Evolutionary conservation across 1,284 basidiomycete species (phyloP).

Genomic region (Moniliophthora roreri): DNA sequence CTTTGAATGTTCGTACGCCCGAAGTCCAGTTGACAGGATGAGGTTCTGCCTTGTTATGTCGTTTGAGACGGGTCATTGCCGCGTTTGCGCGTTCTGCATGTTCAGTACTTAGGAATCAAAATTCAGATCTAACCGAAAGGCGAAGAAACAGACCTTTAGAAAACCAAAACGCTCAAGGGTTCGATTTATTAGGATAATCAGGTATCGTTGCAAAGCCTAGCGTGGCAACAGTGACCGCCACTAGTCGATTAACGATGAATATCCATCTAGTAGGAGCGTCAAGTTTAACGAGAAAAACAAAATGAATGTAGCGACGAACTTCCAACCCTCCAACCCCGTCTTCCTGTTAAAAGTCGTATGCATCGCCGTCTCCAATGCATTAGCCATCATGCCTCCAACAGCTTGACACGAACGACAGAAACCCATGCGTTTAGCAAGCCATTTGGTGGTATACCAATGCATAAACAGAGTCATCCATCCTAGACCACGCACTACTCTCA

Average conservation of each 20-base stretch:
- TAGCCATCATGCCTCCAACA: constrained; percentile 17
- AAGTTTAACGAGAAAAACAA: neutral
- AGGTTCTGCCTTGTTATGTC: constrained; percentile 14
- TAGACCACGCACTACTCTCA: constrained; percentile 17
- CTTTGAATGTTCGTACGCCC: constrained; percentile 7
- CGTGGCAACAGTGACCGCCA: constrained; percentile 13
- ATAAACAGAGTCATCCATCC: constrained; percentile 18
- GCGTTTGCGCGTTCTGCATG: constrained; percentile 9
- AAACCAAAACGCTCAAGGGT: constrained; percentile 17
- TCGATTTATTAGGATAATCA: constrained; percentile 15
- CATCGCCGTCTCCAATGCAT: constrained; percentile 16
- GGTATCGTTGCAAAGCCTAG: constrained; percentile 14
- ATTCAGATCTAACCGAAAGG: neutral
- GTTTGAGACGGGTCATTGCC: constrained; percentile 15
- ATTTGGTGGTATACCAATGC: constrained; percentile 16
- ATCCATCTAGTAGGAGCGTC: constrained; percentile 13
- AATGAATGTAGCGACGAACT: neutral
- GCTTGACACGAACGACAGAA: constrained; percentile 18
- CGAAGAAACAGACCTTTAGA: neutral
- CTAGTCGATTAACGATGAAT: constrained; percentile 17
- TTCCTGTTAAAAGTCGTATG: constrained; percentile 13
- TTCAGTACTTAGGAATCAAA: neutral
- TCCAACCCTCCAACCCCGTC: constrained; percentile 13
- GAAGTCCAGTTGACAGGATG: constrained; percentile 10
- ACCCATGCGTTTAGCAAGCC: constrained; percentile 18